A percentile compares a stretch with the other conserved stretches of the same genome.
Conservation (phyloP, 179 eudicot genomes). For the Amaranthus tricolor region DNA sequence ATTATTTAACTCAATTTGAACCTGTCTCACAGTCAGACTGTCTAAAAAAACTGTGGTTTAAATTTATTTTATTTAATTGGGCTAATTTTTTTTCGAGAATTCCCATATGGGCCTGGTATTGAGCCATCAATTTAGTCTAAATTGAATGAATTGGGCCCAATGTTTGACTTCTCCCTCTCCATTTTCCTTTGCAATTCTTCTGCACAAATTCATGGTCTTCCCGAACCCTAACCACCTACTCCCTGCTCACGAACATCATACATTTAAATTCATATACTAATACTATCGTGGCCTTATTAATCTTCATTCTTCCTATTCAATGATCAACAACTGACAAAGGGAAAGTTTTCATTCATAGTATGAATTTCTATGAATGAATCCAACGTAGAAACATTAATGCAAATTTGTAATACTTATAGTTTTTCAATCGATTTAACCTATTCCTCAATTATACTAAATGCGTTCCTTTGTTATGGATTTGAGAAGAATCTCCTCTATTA, state of each 20-base stretch:
- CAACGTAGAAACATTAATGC: conserved; percentile 3
- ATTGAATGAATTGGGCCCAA: too few relatives aligned
- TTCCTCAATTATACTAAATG: background rate
- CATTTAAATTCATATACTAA: background rate
- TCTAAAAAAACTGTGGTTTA: too few relatives aligned
- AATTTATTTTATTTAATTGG: too few relatives aligned
- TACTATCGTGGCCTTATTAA: conserved; percentile 8
- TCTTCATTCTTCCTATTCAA: background rate
- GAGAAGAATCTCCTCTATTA: conserved; percentile 27
- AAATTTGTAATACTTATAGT: background rate
- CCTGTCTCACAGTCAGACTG: too few relatives aligned
- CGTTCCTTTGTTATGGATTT: conserved; percentile 23
- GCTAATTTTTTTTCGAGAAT: too few relatives aligned
- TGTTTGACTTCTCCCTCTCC: too few relatives aligned
- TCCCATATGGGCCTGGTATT: too few relatives aligned
- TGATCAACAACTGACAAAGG: background rate
- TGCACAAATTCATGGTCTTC: background rate
- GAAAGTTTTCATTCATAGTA: too few relatives aligned
- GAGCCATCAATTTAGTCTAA: too few relatives aligned
- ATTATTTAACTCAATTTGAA: too few relatives aligned
- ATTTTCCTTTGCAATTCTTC: too few relatives aligned
- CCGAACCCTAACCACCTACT: background rate
- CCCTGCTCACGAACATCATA: background rate
- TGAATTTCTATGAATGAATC: background rate
- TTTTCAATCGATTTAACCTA: background rate